phyloP scores from a whole-genome alignment of 371 early-diverging fungal genomes.

The Syncephalastrum monosporum region DNA sequence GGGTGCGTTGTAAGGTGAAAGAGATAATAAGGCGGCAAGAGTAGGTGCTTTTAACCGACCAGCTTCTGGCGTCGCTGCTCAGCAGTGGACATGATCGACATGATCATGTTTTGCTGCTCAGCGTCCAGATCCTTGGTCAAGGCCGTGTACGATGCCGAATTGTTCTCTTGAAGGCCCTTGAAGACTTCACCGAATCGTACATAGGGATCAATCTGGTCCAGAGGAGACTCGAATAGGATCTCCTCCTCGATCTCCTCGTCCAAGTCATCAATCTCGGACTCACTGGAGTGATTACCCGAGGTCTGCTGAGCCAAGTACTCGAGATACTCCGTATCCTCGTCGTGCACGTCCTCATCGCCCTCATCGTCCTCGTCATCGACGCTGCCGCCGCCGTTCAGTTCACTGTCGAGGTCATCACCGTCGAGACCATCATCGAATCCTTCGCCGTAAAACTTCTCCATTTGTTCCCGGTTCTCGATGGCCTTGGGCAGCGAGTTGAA shows the following conservation, averaged over 20 bases:
- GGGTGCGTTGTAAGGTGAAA: too few relatives aligned
- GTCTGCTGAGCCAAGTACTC: slow-evolving; percentile 66
- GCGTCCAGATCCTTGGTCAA: slow-evolving; percentile 52
- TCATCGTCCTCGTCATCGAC: slow-evolving; percentile 39
- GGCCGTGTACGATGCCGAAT: slow-evolving; percentile 47
- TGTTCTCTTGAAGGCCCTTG: slow-evolving; percentile 43
- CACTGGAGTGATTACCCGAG: slow-evolving; percentile 18
- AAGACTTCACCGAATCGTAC: slow-evolving; percentile 64
- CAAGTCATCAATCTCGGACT: slow-evolving; percentile 56
- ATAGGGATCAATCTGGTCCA: slow-evolving; percentile 85
- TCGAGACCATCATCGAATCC: slow-evolving; percentile 64
- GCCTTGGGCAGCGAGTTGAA: slow-evolving; percentile 80
- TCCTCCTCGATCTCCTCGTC: slow-evolving; percentile 79
- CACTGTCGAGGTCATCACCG: slow-evolving; percentile 42
- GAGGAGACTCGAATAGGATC: slow-evolving; percentile 76
- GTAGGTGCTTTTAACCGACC: neutral
- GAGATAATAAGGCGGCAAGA: too few relatives aligned
- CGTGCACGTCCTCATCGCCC: slow-evolving; percentile 57
- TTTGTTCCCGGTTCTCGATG: slow-evolving; percentile 71
- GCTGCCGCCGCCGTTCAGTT: slow-evolving; percentile 35
- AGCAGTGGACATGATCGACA: slow-evolving; percentile 42
- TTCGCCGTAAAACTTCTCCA: slow-evolving; percentile 60
- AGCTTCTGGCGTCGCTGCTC: slow-evolving; percentile 32
- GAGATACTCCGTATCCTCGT: slow-evolving; percentile 64
- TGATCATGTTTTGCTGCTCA: slow-evolving; percentile 46